Evolutionary conservation across 225 moss, liverwort and hornwort genomes (phyloP).

Genomic region (Pseudoscleropodium purum): DNA sequence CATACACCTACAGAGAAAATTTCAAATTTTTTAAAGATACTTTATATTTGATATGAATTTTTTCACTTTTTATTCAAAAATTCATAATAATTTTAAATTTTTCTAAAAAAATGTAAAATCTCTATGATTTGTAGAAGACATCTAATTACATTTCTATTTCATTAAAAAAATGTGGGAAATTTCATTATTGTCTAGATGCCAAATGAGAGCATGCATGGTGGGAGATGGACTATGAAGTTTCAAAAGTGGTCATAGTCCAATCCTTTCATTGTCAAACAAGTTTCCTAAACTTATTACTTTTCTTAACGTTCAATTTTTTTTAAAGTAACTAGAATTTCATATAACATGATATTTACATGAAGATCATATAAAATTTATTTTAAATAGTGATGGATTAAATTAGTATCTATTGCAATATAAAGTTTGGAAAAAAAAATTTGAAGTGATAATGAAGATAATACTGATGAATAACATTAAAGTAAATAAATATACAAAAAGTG

Average conservation of each 20-base stretch:
- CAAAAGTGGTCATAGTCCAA: neutral
- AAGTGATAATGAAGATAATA: neutral
- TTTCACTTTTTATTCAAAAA: neutral
- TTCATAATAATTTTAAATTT: neutral
- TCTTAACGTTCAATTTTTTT: neutral
- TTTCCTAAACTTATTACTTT: neutral
- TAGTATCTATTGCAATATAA: neutral
- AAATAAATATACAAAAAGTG: neutral
- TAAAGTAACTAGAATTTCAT: neutral
- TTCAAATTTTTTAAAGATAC: neutral
- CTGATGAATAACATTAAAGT: neutral
- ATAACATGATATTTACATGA: neutral
- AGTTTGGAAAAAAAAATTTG: neutral
- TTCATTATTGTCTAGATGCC: neutral
- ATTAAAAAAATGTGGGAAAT: neutral
- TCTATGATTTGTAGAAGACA: neutral
- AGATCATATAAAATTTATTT: neutral
- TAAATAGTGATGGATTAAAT: neutral
- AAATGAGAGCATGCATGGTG: rapidly evolving
- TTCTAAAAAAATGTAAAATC: neutral
- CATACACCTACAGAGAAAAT: neutral
- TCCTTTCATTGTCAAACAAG: neutral
- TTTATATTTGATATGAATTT: neutral
- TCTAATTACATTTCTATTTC: neutral
- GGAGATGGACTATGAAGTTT: neutral